These are phyloP conservation scores for Effrenium voratum DNA, from an alignment of 73 alveolate genomes.

Conservation along the genomic window DNA sequence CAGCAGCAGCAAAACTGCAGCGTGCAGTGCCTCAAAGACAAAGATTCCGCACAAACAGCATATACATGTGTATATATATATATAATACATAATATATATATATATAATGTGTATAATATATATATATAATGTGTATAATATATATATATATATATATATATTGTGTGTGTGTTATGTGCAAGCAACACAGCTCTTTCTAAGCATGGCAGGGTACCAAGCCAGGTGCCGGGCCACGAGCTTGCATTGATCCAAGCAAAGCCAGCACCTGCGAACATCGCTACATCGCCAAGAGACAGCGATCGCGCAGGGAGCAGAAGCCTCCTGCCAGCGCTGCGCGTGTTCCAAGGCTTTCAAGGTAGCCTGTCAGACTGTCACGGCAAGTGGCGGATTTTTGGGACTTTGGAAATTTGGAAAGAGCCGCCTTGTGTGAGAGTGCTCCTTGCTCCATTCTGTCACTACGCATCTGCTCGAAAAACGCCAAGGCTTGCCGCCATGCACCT, in stretches of 20 bases:
- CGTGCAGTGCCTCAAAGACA: no score
- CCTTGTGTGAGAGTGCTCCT: conserved; percentile 23
- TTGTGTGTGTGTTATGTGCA: no score
- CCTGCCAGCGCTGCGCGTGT: conserved; percentile 25
- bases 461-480: neutral
- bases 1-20: no score
- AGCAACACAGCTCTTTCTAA: neutral
- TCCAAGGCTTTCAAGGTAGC: conserved; percentile 25
- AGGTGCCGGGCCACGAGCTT: conserved; percentile 1
- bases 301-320: no score
- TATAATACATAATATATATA: no score
- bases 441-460: neutral
- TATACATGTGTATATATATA: no score
- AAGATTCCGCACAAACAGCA: no score
- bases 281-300: no score
- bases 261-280: neutral
- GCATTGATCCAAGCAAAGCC: conserved; percentile 11
- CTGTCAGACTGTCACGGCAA: neutral
- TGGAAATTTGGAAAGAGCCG: neutral
- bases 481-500: conserved; percentile 26
- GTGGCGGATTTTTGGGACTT: neutral
- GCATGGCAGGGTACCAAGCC: conserved; percentile 30
- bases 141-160: no score
- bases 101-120: no score
- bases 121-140: no score